These are phyloP conservation scores for Wallacemonas sp. DNA, from an alignment of 208 protist species.

Conservation along the genomic window DNA sequence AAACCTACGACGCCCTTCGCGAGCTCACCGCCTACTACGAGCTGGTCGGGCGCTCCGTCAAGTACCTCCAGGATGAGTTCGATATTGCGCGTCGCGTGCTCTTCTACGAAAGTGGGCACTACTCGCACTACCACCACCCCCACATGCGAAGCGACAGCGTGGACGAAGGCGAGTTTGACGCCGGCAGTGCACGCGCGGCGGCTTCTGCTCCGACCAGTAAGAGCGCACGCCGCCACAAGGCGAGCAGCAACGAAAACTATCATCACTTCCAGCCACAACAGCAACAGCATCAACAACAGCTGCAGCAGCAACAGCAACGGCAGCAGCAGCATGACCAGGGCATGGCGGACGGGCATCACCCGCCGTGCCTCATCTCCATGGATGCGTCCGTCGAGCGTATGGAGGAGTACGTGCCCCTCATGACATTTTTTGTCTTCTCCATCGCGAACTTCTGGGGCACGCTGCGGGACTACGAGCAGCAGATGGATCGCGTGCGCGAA, in stretches of 20 bases:
- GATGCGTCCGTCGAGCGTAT: constrained; percentile 33
- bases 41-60: constrained; percentile 39
- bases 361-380: constrained; percentile 13
- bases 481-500: constrained; percentile 17
- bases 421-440: constrained; percentile 86
- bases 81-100: constrained; percentile 47
- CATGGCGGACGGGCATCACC: not conserved
- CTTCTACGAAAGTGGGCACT: constrained; percentile 51
- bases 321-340: no score
- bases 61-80: constrained; percentile 72
- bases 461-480: constrained; percentile 53
- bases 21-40: constrained; percentile 53
- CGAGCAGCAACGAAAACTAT: no score
- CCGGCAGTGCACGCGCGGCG: not conserved
- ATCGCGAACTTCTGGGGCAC: constrained; percentile 79
- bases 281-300: no score
- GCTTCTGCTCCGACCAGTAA: not conserved
- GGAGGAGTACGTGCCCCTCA: constrained; percentile 80
- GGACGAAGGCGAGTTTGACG: not conserved
- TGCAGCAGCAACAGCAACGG: no score
- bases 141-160: not conserved
- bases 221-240: not conserved
- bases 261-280: no score
- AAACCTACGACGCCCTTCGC: constrained; percentile 48
- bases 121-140: constrained; percentile 13